These are phyloP conservation scores for Vaccinium corymbosum DNA, from an alignment of 148 eudicot species.

Conservation along the genomic window DNA sequence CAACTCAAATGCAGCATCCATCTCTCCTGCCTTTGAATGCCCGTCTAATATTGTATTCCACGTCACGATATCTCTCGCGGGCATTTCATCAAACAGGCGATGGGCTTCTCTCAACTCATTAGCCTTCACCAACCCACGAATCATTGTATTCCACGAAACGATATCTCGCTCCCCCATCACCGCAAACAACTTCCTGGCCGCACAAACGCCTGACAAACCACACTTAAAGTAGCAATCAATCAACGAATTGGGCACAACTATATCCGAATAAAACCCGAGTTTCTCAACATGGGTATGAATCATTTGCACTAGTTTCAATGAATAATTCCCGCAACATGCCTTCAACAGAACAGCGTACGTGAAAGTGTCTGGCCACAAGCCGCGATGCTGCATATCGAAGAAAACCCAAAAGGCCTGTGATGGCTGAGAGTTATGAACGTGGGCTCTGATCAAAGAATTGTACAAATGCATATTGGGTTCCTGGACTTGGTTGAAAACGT, in stretches of 20 bases:
- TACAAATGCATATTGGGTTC: constrained; percentile 62
- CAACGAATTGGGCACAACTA: constrained; percentile 73
- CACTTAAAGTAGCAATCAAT: constrained; percentile 75
- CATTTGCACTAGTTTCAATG: constrained; percentile 44
- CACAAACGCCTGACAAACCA: constrained; percentile 50
- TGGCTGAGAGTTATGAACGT: constrained; percentile 38
- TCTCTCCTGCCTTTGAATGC: constrained; percentile 58
- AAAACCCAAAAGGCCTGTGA: constrained; percentile 43
- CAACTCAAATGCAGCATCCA: constrained; percentile 50
- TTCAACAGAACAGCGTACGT: constrained; percentile 65
- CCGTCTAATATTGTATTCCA: constrained; percentile 86
- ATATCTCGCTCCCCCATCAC: constrained; percentile 57
- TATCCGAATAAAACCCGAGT: constrained; percentile 52
- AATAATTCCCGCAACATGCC: constrained; percentile 41
- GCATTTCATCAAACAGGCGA: constrained; percentile 44
- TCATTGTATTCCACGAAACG: constrained; percentile 81
- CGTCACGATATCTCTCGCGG: constrained; percentile 62
- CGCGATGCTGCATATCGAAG: constrained; percentile 42
- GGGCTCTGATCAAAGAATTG: constrained; percentile 62
- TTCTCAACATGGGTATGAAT: constrained; percentile 67
- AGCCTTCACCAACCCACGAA: constrained; percentile 37
- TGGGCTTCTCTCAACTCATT: constrained; percentile 43
- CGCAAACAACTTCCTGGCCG: constrained; percentile 56
- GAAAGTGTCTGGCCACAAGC: constrained; percentile 57
- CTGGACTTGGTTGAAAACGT: constrained; percentile 48